Conservation (phyloP, 2,329 filamentous ascomycete species). For the Venturia pyrina region DNA sequence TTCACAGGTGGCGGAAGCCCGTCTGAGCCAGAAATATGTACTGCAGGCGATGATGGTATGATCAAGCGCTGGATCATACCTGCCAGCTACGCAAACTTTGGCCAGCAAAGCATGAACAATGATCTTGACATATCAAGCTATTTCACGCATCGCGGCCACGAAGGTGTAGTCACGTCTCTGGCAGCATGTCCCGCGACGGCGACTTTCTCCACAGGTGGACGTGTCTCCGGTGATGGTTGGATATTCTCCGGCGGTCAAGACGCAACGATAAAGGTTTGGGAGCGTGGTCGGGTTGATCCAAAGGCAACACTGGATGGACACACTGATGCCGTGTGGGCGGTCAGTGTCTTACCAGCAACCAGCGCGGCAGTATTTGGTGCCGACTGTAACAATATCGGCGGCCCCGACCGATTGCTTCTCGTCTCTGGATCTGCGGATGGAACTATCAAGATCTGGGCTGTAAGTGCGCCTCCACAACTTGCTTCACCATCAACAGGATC, state of each 20-base stretch:
- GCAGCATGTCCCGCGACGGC: conserved; percentile 80
- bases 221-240: conserved; percentile 88
- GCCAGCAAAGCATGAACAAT: conserved; percentile 44
- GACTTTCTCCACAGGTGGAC: conserved; percentile 80
- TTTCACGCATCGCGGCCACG: conserved; percentile 90
- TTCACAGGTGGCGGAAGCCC: conserved; percentile 95
- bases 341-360: conserved; percentile 83
- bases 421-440: conserved; percentile 88
- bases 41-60: conserved; percentile 86
- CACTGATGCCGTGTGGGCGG: conserved; percentile 89
- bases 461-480: conserved; percentile 79
- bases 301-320: conserved; percentile 92
- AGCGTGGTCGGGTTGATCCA: conserved; percentile 84
- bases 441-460: conserved; percentile 85
- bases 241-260: conserved; percentile 97
- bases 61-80: conserved; percentile 97
- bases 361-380: conserved; percentile 69
- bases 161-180: conserved; percentile 78
- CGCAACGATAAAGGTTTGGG: conserved; percentile 87
- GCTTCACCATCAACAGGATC: conserved; percentile 61
- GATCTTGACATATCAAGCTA: conserved; percentile 89
- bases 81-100: conserved; percentile 58
- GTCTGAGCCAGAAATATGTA: conserved; percentile 93
- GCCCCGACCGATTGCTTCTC: conserved; percentile 76
- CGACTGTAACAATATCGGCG: conserved; percentile 62